Evolutionary conservation across 495 filamentous ascomycete species (phyloP), one percentile per base, ranked within the genome.

Genomic region (Delitschia confertaspora): DNA sequence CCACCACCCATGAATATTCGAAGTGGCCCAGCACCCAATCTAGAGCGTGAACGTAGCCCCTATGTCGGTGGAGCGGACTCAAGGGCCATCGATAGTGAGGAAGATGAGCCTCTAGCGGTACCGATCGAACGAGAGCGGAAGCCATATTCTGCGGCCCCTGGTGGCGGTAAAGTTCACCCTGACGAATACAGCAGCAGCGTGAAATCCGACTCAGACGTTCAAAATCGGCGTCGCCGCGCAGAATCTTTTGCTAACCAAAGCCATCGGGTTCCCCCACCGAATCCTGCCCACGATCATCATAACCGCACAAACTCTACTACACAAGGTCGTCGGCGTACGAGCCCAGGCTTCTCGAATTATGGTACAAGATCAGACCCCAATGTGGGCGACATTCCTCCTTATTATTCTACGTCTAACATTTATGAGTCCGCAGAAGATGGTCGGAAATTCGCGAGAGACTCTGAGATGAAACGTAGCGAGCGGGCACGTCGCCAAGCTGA

Each of bases 61-160:
- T 70, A 75, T 31, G 54, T 61, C 0, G 53, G 56, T 0, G 57
- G 64, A 10, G 48, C 60, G 3, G 54, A 67, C 4, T 60, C 66
- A 0, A 59, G 62, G 3, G 60, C 64, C 1, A 49, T 73, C 10
- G 48, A 57, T 6, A 38, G 39, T 11, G 72, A 75, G 21, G 66
- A 73, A 22, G 61, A 71, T 0, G 43, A 45, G 10, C 60, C 61
- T n/a, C 56, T 65, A 1, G 51, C 70, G 6, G 62, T 66, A 1
- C 70, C 72, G 0, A 70, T 80, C 19, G 78, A 82, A 55, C 73
- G 78, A 4, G 73, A 80, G 47, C 65, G 78, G 40, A 78, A 80
- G 36, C 78, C 78, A 0, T 82, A 82, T 52, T 61, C 51, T 7
- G 71, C 69, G 0, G 64, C 70, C 16, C 72, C 75, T 1, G 76